Conservation (phyloP, 306 rosid genomes). For the Notholithocarpus densiflorus region DNA sequence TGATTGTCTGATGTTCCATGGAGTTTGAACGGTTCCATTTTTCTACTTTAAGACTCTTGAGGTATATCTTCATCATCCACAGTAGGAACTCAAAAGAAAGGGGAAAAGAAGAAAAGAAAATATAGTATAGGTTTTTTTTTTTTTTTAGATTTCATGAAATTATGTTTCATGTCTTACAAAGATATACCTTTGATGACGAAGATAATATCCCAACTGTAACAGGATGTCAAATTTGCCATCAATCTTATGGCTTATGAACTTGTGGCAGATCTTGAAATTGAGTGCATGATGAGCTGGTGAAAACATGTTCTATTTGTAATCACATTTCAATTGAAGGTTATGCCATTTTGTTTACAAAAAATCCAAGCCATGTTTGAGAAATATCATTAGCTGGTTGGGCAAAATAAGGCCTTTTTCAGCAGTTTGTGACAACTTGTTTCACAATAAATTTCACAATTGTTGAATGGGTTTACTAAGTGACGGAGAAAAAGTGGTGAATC, state of each 20-base stretch:
- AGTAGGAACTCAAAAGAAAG: conserved; percentile 27
- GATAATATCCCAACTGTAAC: not conserved
- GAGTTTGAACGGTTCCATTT: conserved; percentile 3
- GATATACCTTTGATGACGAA: not conserved
- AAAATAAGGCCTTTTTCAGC: too few species aligned
- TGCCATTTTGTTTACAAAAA: not conserved
- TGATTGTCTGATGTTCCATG: not conserved
- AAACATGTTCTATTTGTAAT: not conserved
- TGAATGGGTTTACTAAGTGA: too few species aligned
- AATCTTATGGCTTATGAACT: not conserved
- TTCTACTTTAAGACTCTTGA: conserved; percentile 13
- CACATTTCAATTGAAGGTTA: not conserved
- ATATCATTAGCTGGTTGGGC: too few species aligned
- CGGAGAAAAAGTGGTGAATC: too few species aligned
- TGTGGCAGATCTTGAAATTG: not conserved
- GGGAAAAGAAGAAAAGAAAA: conserved; percentile 22
- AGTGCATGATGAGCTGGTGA: not conserved
- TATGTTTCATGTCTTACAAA: not conserved
- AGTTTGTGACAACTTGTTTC: too few species aligned
- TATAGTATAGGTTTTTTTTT: conserved; percentile 6
- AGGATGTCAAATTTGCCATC: not conserved
- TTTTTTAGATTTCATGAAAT: not conserved
- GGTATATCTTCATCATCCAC: conserved; percentile 24
- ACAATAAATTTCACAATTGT: too few species aligned
- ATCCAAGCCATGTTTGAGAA: too few species aligned